These are phyloP conservation scores for Gentiana dahurica DNA, from an alignment of 257 asterid species.

Conservation along the genomic window DNA sequence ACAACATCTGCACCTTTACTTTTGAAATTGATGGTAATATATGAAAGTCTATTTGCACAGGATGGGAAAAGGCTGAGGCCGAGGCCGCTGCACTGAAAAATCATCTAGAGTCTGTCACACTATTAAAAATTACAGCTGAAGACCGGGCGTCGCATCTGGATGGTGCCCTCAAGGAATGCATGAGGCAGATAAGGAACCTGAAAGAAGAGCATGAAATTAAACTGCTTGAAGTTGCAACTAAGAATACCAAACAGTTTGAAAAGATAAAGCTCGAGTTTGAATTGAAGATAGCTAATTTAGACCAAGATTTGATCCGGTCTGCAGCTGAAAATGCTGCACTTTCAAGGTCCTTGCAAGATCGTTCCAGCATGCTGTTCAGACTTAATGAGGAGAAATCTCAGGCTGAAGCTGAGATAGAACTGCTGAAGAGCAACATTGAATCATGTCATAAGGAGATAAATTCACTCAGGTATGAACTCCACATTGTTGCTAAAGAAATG, in stretches of 20 bases:
- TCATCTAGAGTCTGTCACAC: slow-evolving; percentile 88
- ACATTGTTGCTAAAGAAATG: slow-evolving; percentile 66
- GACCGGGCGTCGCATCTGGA: slow-evolving; percentile 84
- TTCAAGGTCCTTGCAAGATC: slow-evolving; percentile 85
- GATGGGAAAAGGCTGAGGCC: slow-evolving; percentile 99
- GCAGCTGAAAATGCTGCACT: slow-evolving; percentile 83
- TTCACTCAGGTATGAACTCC: slow-evolving; percentile 77
- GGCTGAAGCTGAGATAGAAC: slow-evolving; percentile 73
- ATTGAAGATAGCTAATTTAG: slow-evolving; percentile 47
- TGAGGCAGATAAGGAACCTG: slow-evolving; percentile 79
- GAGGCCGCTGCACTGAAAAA: slow-evolving; percentile 80
- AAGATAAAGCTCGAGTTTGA: slow-evolving; percentile 75
- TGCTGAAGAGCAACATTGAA: slow-evolving; percentile 47
- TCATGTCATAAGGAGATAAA: slow-evolving; percentile 68
- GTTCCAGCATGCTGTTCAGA: slow-evolving; percentile 75
- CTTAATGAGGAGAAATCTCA: slow-evolving; percentile 72
- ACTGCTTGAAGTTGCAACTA: slow-evolving; percentile 55
- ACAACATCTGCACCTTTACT: background rate
- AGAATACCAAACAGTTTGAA: slow-evolving; percentile 63
- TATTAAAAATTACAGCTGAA: slow-evolving; percentile 89
- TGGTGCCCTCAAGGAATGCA: slow-evolving; percentile 95
- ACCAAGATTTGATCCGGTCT: slow-evolving; percentile 65
- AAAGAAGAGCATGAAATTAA: slow-evolving; percentile 82
- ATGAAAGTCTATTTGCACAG: slow-evolving; percentile 32
- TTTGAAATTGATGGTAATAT: background rate